Evolutionary conservation across 768 basidiomycete species (phyloP).

Genomic region (Kondoa malvinella): DNA sequence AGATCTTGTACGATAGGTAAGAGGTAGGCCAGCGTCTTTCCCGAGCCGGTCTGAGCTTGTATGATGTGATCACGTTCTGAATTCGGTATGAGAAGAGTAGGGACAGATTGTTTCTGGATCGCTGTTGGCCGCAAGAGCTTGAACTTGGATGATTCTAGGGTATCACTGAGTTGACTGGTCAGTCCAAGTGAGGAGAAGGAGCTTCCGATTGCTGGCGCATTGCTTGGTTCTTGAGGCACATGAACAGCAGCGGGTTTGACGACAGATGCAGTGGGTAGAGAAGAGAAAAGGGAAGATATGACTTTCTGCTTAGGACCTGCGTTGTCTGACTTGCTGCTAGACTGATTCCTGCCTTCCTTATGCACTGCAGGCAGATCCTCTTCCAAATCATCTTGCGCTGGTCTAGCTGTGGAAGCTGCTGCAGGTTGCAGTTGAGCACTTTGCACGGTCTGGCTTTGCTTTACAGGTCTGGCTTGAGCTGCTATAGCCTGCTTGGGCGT

Average conservation of each 20-base stretch:
- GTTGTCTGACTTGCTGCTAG: neutral
- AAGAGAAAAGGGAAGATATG: slow-evolving; percentile 20
- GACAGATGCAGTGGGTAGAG: neutral
- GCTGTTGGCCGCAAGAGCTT: slow-evolving; percentile 12
- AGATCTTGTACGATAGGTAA: slow-evolving; percentile 81
- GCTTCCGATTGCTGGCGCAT: neutral
- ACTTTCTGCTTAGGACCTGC: slow-evolving; percentile 12
- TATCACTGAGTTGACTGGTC: neutral
- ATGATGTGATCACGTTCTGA: slow-evolving; percentile 13
- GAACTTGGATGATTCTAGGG: slow-evolving; percentile 9
- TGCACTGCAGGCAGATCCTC: neutral
- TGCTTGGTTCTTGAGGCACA: neutral
- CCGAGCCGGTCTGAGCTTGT: slow-evolving; percentile 45
- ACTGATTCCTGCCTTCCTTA: neutral
- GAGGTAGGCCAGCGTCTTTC: slow-evolving; percentile 93
- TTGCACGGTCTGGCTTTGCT: neutral
- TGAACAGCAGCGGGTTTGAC: neutral
- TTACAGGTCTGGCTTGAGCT: neutral
- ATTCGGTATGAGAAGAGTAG: slow-evolving; percentile 4
- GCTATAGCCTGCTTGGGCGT: neutral
- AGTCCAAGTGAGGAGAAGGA: neutral
- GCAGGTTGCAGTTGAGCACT: neutral
- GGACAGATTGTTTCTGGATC: slow-evolving; percentile 17
- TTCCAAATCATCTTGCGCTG: neutral
- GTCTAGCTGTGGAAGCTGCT: neutral